Base-by-base conservation (phyloP, 768 basidiomycete genomes). In the Pisolithus microcarpus region DNA sequence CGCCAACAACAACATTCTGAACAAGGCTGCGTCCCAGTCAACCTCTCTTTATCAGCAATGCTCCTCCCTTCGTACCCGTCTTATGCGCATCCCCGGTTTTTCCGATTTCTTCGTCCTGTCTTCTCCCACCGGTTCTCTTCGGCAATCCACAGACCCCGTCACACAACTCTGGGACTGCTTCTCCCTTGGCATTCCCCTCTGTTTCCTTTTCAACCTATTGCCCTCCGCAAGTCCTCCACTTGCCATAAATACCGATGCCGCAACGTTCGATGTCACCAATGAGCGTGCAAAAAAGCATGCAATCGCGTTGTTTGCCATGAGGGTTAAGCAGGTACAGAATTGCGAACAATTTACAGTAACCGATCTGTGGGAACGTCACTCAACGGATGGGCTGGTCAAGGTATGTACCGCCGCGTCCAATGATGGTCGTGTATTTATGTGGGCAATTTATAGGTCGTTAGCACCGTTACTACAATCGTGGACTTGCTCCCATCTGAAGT, bases 331-430 rank as follows among this genome's bases (percentile, higher is more conserved):
- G 43, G 74, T 86, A 52, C 74, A 77, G 61, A 78, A 80, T 50
- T 85, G 85, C 59, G 85, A 90, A 62, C 79, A 82, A 43, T 97
- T 97, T 69, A 91, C 89, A 0, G 84, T 98, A 15, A 87, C 87
- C 30, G 95, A 98, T 67, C 73, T 98, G 45, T 90, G 86, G 81
- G 82, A 88, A 62, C 80, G 88, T 43, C 87, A 90, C 59, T 91
- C 92, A 36, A 96, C 90, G 5, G 92, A 94, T 59, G 92, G 91
- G 5, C 75, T 98, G 54, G 94, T 97, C 62, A 96, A 96, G 83
- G 94, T 94, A 49, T 55, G 78, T 69, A 8, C 16, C 42, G 50
- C 28, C 10, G 31, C 24, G 38, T 38, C 34, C 23, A 31, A 9
- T 9, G 48, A 58, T 39, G 43, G 6, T 26, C 36, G 38, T 31